Base-by-base conservation (phyloP, 2,329 filamentous ascomycete species). In the Diplodia intermedia region DNA sequence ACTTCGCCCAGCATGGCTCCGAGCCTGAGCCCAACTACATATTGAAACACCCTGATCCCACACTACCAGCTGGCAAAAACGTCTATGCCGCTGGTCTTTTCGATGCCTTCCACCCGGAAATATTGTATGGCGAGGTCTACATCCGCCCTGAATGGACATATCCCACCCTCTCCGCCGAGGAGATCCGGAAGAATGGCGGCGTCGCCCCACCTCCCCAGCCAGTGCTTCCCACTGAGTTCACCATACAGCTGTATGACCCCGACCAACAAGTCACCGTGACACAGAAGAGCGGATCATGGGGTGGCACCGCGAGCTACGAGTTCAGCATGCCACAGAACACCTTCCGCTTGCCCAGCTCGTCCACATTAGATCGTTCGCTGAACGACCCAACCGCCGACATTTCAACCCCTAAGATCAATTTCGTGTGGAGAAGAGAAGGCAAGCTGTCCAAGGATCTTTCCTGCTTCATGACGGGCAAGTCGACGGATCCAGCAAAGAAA, bases 211-310 rank as follows among this genome's bases (percentile, higher is more conserved):
- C 86, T 18, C 89, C 90, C 0, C 86, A 90, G 69, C 91, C 94
- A 11, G 84, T 92, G 40, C 86, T 92, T 33, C 94, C 94, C 0
- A 89, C 90, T 68, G 84, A 88, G 65, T 97, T 98, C 78, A 85
- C 86, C n/a, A 86, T 98, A 49, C 90, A 94, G 73, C 88, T 99
- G 3, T 98, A 97, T 84, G 95, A 97, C 77, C 95, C 95, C 0
- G 94, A 98, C 77, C 93, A 95, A 79, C 86, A 91, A 73, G 83
- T 98, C 23, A 74, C 84, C 0, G 86, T 98, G 43, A 89, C 86
- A 73, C 86, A 89, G 74, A 88, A 91, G 72, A 86, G 89, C 50
- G 90, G 91, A 40, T 89, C 90, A 69, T 97, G 93, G 90, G 93
- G 90, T 70, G 90, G 89, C 69, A 89, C 89, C 15, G 88, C 93